A percentile compares a stretch with the other conserved stretches of the same genome.
These are phyloP conservation scores for Phytophthora ohioensis DNA, from an alignment of 352 stramenopile genomes.

Conservation along the genomic window DNA sequence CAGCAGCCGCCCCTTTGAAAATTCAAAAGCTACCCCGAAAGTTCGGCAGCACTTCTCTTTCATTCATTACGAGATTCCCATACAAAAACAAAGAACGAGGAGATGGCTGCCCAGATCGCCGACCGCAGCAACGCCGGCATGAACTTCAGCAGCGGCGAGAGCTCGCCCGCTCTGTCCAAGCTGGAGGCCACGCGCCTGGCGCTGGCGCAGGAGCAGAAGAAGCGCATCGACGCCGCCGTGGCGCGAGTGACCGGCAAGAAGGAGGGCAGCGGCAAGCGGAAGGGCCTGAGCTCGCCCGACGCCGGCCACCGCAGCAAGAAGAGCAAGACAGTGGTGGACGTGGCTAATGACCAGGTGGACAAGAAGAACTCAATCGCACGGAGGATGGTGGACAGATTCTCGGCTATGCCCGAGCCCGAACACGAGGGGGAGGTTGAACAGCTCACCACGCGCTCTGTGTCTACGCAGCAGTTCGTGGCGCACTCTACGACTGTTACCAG, in stretches of 20 bases:
- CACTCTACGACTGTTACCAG: constrained; percentile 32
- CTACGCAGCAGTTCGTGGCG: constrained; percentile 41
- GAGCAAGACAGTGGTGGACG: constrained; percentile 56
- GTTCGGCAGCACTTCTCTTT: constrained; percentile 10
- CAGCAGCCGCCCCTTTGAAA: constrained; percentile 31
- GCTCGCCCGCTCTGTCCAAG: constrained; percentile 70
- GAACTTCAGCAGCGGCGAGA: constrained; percentile 48
- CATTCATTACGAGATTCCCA: constrained; percentile 28
- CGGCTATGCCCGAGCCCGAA: constrained; percentile 47
- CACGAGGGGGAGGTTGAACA: constrained; percentile 36
- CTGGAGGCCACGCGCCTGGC: constrained; percentile 71
- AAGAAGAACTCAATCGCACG: constrained; percentile 53
- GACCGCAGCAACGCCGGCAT: constrained; percentile 45
- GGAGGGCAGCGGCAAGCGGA: constrained; percentile 61
- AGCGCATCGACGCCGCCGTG: constrained; percentile 68
- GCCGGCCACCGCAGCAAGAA: constrained; percentile 50
- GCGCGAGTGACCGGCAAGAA: constrained; percentile 70
- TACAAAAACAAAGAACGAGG: constrained; percentile 26
- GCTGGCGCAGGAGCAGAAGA: constrained; percentile 71
- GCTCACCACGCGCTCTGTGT: constrained; percentile 35
- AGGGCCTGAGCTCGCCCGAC: constrained; percentile 59
- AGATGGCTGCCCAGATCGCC: constrained; percentile 71
- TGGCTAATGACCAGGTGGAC: constrained; percentile 34
- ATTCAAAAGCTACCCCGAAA: constrained; percentile 38
- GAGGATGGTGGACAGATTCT: constrained; percentile 53